These are phyloP conservation scores for Colletotrichum eleusines DNA, from an alignment of 2,329 filamentous ascomycete species.

Conservation along the genomic window DNA sequence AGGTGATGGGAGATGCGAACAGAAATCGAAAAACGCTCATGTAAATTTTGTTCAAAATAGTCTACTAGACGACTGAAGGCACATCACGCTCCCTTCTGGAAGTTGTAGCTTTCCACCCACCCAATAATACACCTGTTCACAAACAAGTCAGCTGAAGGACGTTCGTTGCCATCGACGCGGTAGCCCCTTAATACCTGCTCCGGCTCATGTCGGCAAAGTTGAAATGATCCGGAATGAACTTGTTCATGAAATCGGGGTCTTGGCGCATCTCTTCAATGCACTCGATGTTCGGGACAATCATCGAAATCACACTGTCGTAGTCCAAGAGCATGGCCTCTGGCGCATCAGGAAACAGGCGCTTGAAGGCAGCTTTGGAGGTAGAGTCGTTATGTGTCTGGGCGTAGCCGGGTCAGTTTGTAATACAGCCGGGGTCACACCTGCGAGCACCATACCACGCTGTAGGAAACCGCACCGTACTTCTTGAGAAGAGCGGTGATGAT, in stretches of 20 bases:
- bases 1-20: too few relatives aligned
- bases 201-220: conserved; percentile 31
- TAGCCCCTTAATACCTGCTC: neutral
- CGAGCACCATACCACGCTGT: conserved; percentile 7
- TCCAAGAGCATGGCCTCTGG: conserved; percentile 12
- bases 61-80: too few relatives aligned
- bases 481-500: conserved; percentile 14
- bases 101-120: conserved; percentile 16
- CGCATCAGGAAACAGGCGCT: conserved; percentile 8
- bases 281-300: conserved; percentile 6
- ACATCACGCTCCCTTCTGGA: neutral
- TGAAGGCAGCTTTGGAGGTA: conserved; percentile 16
- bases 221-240: conserved; percentile 27
- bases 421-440: too few relatives aligned
- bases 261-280: conserved; percentile 29
- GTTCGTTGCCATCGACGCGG: too few relatives aligned
- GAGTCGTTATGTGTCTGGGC: conserved; percentile 4
- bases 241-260: conserved; percentile 4
- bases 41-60: too few relatives aligned
- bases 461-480: conserved; percentile 10
- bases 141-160: neutral
- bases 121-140: conserved; percentile 15
- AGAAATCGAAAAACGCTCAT: too few relatives aligned
- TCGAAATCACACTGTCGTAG: conserved; percentile 15
- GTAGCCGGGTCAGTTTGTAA: too few relatives aligned